phyloP scores from a whole-genome alignment of 805 yeast species.

The Zygosaccharomyces pseudorouxii region DNA sequence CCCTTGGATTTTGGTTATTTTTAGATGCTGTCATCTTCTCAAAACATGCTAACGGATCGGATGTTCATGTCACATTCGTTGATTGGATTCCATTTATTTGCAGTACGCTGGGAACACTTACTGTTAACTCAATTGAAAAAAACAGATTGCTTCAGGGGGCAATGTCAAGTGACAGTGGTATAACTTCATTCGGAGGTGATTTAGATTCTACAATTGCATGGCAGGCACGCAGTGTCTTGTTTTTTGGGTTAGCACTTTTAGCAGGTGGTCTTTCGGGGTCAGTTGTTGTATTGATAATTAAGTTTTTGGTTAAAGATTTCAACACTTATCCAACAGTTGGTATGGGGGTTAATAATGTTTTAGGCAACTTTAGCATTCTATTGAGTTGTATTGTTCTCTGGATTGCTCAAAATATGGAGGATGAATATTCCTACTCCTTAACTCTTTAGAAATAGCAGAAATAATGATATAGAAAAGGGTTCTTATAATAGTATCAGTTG shows the following conservation, averaged over 20 bases:
- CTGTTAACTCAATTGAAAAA: conserved; percentile 48
- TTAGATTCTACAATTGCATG: conserved; percentile 62
- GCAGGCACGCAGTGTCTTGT: conserved; percentile 89
- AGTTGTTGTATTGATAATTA: conserved; percentile 78
- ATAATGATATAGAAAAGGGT: background rate
- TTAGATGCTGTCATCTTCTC: conserved; percentile 86
- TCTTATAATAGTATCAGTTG: background rate
- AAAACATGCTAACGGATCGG: conserved; percentile 76
- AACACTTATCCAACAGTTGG: conserved; percentile 79
- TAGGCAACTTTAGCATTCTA: conserved; percentile 74
- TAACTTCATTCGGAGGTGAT: conserved; percentile 27
- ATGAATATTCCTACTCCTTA: conserved; percentile 89
- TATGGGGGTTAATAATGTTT: conserved; percentile 89
- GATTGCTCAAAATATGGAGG: conserved; percentile 94
- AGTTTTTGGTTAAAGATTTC: conserved; percentile 74
- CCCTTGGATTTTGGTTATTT: conserved; percentile 85
- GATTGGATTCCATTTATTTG: conserved; percentile 96
- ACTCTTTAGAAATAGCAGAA: conserved; percentile 47
- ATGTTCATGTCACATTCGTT: conserved; percentile 80
- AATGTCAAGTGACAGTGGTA: conserved; percentile 36
- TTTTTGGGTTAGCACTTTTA: conserved; percentile 84
- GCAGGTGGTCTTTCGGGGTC: conserved; percentile 96
- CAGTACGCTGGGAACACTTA: conserved; percentile 83
- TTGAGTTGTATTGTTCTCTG: conserved; percentile 84
- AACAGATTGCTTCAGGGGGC: conserved; percentile 38